phyloP scores from a whole-genome alignment of 2,329 filamentous ascomycete species.

The Botrytis medusae region DNA sequence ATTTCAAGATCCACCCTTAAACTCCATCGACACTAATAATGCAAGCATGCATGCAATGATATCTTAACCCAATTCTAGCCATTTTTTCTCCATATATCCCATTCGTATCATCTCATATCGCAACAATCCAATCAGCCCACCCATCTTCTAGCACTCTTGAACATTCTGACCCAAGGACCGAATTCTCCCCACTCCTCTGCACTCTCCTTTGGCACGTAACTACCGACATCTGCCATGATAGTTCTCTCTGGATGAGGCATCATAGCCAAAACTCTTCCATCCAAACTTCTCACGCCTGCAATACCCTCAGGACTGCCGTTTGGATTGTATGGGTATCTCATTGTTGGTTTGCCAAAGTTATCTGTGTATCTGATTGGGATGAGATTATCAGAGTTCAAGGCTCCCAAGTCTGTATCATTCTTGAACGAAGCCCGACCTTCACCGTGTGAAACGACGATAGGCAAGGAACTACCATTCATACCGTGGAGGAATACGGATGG shows the following conservation, averaged over 20 bases:
- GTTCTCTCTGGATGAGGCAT: conserved; percentile 77
- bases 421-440: conserved; percentile 79
- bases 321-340: conserved; percentile 84
- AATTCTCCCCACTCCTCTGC: conserved; percentile 65
- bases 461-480: conserved; percentile 79
- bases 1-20: neutral
- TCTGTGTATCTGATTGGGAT: conserved; percentile 83
- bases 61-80: conserved; percentile 10
- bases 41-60: conserved; percentile 5
- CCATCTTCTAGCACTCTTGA: conserved; percentile 72
- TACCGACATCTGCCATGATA: conserved; percentile 64
- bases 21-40: conserved; percentile 2
- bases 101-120: neutral
- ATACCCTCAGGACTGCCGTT: conserved; percentile 71
- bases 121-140: conserved; percentile 42
- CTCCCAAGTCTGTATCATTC: conserved; percentile 51
- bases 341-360: conserved; percentile 73
- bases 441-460: conserved; percentile 86
- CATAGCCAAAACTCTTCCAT: conserved; percentile 68
- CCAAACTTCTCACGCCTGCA: conserved; percentile 62
- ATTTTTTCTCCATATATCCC: conserved; percentile 1
- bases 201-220: conserved; percentile 58
- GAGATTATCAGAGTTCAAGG: conserved; percentile 64
- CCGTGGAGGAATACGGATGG: conserved; percentile 86
- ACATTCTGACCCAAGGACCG: conserved; percentile 69